Evolutionary conservation across 306 rosid genomes (phyloP), one percentile per base, ranked within the genome.

Genomic region (Vicia sativa): DNA sequence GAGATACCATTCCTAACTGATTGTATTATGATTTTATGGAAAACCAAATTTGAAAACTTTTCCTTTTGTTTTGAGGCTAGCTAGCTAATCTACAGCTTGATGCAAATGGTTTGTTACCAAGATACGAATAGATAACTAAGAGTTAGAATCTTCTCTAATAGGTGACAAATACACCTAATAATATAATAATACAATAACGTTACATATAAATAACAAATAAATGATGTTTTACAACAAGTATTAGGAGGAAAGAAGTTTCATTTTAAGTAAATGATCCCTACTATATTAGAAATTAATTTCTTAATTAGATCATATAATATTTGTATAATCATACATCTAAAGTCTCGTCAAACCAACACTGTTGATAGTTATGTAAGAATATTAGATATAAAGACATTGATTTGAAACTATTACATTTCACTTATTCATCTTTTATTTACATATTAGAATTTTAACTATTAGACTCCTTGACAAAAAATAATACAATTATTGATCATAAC

Each of bases 1-100:
- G 83, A 76, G 87, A 83, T 83, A 79, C 83, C 86, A 78, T 83
- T 76, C 84, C 86, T 77, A 64, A 71, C 21, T 62, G 72, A 41
- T 74, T 41, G 43, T 65, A 41, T 43, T 62, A 66, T 73, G 55
- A 45, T 43, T 75, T 76, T 61, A 65, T 52, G 10, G 29, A 75
- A 62, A 72, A 57, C 9, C 25, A 67, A 73, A 53, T 29, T 64
- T 57, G 19, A 37, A 19, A 52, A n/a, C 45, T 21, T 54, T 65
- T 42, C 65, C 3, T 59, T 60, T 58, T 67, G 71, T 34, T 67
- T 59, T 67, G 49, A 44, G 38, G 59, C 70, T 72, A 69, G 77
- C 37, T 74, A 73, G 77, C 8, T 34, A 7, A 7, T 80, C 85
- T 80, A 77, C 77, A 65, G 23, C 67, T 70, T 71, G 35, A 53